Conservation (phyloP, 139 green algal genomes). For the Marvania coccoides region DNA sequence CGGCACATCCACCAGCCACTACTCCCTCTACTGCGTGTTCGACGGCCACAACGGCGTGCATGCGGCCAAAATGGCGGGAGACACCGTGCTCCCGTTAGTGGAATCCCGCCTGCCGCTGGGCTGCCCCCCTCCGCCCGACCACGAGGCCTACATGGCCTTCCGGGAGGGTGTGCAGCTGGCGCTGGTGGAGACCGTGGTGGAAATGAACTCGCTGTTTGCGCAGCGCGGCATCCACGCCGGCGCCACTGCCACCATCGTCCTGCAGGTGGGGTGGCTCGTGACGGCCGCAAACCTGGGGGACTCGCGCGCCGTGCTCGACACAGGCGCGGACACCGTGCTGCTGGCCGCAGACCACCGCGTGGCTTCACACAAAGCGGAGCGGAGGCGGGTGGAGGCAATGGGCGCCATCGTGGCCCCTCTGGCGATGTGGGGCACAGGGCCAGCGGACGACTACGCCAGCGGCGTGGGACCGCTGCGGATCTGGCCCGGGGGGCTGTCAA, state of each 20-base stretch:
- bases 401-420: conserved; percentile 38
- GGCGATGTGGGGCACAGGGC: conserved; percentile 18
- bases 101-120: conserved; percentile 18
- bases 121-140: not conserved
- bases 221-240: conserved; percentile 31
- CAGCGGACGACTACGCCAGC: conserved; percentile 1
- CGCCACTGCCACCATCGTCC: conserved; percentile 48
- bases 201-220: conserved; percentile 35
- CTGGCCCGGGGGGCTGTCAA: conserved; percentile 86
- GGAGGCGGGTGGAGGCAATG: conserved; percentile 29
- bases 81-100: conserved; percentile 2
- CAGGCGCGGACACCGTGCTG: conserved; percentile 24
- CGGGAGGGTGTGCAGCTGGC: conserved; percentile 28
- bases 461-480: conserved; percentile 80
- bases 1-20: not conserved
- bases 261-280: conserved; percentile 64
- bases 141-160: conserved; percentile 1
- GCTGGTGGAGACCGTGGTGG: conserved; percentile 23
- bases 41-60: conserved; percentile 58
- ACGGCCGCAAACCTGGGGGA: conserved; percentile 83
- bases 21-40: conserved; percentile 44
- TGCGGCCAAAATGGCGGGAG: conserved; percentile 19
- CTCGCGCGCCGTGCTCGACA: conserved; percentile 73
- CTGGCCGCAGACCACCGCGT: conserved; percentile 49
- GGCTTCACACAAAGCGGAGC: conserved; percentile 31